These are phyloP conservation scores for Clarireedia monteithiana DNA, from an alignment of 2,329 filamentous ascomycete species.

Conservation along the genomic window DNA sequence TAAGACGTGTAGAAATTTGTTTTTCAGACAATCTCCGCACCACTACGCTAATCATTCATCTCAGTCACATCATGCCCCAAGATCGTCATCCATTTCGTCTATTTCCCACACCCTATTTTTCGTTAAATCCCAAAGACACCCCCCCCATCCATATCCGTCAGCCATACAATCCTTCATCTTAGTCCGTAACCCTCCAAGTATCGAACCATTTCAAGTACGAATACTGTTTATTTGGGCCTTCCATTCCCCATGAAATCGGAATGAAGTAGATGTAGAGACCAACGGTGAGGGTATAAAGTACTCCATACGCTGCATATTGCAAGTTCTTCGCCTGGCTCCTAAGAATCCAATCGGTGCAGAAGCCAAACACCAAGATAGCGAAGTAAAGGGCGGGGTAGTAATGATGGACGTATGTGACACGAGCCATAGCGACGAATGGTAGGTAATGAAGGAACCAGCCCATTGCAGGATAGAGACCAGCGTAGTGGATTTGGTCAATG, in stretches of 20 bases:
- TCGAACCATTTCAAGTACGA: conserved; percentile 90
- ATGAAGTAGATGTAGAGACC: conserved; percentile 86
- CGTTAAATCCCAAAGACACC: neutral
- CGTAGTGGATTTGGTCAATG: conserved; percentile 91
- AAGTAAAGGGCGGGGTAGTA: conserved; percentile 99
- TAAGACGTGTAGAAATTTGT: neutral
- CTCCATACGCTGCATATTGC: conserved; percentile 61
- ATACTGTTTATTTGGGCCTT: conserved; percentile 75
- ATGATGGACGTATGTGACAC: conserved; percentile 98
- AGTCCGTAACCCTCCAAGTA: conserved; percentile 53
- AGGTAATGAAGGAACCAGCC: conserved; percentile 97
- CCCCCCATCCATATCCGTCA: neutral
- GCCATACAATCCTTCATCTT: neutral
- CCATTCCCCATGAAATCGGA: conserved; percentile 95
- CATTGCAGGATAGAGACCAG: conserved; percentile 81
- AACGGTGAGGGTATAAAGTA: conserved; percentile 67
- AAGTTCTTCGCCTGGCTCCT: conserved; percentile 55
- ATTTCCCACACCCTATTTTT: neutral
- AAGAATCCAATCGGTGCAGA: conserved; percentile 78
- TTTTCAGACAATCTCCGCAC: neutral
- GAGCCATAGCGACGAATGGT: conserved; percentile 94
- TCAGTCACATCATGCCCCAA: neutral
- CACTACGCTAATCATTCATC: neutral
- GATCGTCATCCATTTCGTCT: neutral
- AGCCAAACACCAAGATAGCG: conserved; percentile 82